Conservation (phyloP, 257 asterid species). For the Linaria vulgaris region DNA sequence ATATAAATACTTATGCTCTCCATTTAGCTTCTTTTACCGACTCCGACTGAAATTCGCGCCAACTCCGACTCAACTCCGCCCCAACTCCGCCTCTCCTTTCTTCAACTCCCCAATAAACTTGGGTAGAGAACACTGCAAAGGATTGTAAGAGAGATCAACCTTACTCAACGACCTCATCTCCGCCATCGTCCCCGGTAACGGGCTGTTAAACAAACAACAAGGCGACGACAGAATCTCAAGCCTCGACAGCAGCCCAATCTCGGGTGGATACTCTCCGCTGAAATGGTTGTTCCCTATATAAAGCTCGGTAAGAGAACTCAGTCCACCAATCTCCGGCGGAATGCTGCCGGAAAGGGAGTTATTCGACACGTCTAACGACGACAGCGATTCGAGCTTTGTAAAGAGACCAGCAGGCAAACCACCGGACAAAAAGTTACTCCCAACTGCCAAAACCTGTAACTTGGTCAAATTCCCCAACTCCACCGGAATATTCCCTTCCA, state of each 20-base stretch:
- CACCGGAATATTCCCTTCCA: slow-evolving; percentile 59
- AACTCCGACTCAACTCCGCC: too few relatives aligned
- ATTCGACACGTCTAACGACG: slow-evolving; percentile 71
- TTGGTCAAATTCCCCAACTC: slow-evolving; percentile 53
- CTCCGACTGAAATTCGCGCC: too few relatives aligned
- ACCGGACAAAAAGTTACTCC: slow-evolving; percentile 67
- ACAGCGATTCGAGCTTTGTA: slow-evolving; percentile 39
- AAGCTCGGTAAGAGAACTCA: slow-evolving; percentile 53
- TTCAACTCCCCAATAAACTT: slow-evolving; percentile 50
- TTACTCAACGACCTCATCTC: slow-evolving; percentile 52
- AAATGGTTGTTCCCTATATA: slow-evolving; percentile 60
- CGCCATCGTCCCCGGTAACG: slow-evolving; percentile 61
- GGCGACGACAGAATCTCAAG: slow-evolving; percentile 52
- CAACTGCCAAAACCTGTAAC: slow-evolving; percentile 57
- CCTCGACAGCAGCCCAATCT: slow-evolving; percentile 51
- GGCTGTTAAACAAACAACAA: slow-evolving; percentile 63
- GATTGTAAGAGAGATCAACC: slow-evolving; percentile 75
- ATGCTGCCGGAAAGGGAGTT: slow-evolving; percentile 67
- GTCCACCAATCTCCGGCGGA: slow-evolving; percentile 58
- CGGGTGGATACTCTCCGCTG: slow-evolving; percentile 62
- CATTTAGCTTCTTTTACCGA: too few relatives aligned
- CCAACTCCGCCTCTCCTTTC: too few relatives aligned
- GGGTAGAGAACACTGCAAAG: slow-evolving; percentile 67
- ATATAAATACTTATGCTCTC: too few relatives aligned
- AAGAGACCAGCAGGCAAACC: slow-evolving; percentile 49